Conservation (phyloP, 805 yeast genomes). For the Cyberlindnera petersonii region DNA sequence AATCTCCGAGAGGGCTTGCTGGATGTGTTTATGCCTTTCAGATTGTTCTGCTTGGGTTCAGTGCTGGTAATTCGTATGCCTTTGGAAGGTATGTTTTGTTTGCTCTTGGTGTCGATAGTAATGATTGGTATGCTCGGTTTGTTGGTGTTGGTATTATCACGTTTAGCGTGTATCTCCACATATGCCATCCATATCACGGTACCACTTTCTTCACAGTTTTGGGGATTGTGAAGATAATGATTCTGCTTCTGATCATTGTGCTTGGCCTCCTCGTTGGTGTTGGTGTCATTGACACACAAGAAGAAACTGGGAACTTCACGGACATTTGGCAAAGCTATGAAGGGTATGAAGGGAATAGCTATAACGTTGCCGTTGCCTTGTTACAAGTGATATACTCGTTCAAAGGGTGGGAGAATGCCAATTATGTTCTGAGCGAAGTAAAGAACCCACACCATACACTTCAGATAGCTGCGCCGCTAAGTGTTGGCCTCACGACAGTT, state of each 20-base stretch:
- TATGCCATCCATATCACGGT: slow-evolving; percentile 46
- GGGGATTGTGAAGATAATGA: slow-evolving; percentile 51
- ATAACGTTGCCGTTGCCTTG: slow-evolving; percentile 52
- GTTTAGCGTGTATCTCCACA: slow-evolving; percentile 45
- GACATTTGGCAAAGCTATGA: slow-evolving; percentile 38
- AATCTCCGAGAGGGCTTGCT: slow-evolving; percentile 49
- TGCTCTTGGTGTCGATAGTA: slow-evolving; percentile 36
- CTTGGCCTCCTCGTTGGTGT: slow-evolving; percentile 42
- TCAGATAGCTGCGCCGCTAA: slow-evolving; percentile 57
- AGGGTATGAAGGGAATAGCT: slow-evolving; percentile 39
- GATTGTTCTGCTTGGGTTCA: slow-evolving; percentile 54
- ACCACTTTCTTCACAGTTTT: slow-evolving; percentile 48
- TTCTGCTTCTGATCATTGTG: slow-evolving; percentile 44
- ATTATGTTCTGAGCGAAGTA: slow-evolving; percentile 57
- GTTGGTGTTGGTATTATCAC: slow-evolving; percentile 49
- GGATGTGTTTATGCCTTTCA: slow-evolving; percentile 48
- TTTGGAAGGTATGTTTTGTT: slow-evolving; percentile 56
- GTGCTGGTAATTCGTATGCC: slow-evolving; percentile 61
- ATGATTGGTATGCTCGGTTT: slow-evolving; percentile 36
- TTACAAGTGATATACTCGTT: slow-evolving; percentile 59
- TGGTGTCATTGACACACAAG: slow-evolving; percentile 30
- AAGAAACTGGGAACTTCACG: slow-evolving; percentile 28
- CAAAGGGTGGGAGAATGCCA: slow-evolving; percentile 70
- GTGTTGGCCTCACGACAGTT: slow-evolving; percentile 48
- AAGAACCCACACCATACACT: slow-evolving; percentile 53